phyloP scores from a whole-genome alignment of 345 rosid genomes.

The Salix viminalis region DNA sequence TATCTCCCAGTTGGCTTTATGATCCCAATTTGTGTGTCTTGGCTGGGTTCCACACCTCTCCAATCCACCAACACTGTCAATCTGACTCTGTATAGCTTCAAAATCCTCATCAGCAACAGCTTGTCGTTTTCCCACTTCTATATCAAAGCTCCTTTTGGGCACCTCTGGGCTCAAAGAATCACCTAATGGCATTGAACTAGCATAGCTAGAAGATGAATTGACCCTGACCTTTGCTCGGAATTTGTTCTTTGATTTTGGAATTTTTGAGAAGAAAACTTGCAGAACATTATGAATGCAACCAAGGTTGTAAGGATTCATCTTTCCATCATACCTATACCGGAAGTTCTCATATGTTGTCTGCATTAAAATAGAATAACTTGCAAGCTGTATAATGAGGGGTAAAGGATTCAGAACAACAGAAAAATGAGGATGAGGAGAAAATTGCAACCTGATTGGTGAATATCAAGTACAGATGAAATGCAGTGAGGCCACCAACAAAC shows the following conservation, averaged over 20 bases:
- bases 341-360: conserved; percentile 92
- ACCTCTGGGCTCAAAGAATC: conserved; percentile 36
- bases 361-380: conserved; percentile 12
- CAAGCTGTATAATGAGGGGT: neutral
- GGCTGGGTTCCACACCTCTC: conserved; percentile 52
- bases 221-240: conserved; percentile 46
- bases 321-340: conserved; percentile 62
- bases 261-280: conserved; percentile 47
- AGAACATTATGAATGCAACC: conserved; percentile 41
- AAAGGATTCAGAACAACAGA: neutral
- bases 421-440: neutral
- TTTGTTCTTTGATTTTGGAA: conserved; percentile 52
- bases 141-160: conserved; percentile 40
- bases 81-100: conserved; percentile 52
- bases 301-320: conserved; percentile 59
- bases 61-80: conserved; percentile 44
- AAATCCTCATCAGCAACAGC: conserved; percentile 61
- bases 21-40: conserved; percentile 30
- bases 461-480: conserved; percentile 80
- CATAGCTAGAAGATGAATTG: conserved; percentile 34
- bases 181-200: conserved; percentile 27
- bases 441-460: conserved; percentile 67
- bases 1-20: conserved; percentile 42
- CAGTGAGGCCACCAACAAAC: conserved; percentile 92
- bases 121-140: conserved; percentile 48